Evolutionary conservation across 768 basidiomycete species (phyloP).

Genomic region (Boletus rubescentipes): DNA sequence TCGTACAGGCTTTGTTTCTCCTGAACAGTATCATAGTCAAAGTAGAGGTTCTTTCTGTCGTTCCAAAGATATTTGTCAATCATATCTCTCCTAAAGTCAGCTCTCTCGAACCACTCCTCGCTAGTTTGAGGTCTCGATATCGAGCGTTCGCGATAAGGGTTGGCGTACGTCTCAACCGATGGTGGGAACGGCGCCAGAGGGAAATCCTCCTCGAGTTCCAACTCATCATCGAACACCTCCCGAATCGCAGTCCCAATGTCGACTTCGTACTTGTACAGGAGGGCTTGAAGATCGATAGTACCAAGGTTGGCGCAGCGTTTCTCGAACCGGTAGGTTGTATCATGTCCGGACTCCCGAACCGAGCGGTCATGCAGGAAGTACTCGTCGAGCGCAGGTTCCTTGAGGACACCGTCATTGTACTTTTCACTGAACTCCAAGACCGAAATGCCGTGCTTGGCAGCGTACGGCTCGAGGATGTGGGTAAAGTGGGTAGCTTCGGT

Average conservation of each 20-base stretch:
- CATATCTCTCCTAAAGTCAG: conserved; percentile 74
- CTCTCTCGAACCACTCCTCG: conserved; percentile 91
- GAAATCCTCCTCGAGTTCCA: conserved; percentile 93
- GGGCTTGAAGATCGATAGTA: conserved; percentile 92
- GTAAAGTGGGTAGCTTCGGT: conserved; percentile 99
- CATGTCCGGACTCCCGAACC: conserved; percentile 95
- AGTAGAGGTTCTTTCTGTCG: conserved; percentile 90
- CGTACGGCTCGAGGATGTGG: conserved; percentile 94
- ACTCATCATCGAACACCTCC: conserved; percentile 90
- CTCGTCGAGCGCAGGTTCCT: conserved; percentile 89
- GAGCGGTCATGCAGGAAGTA: conserved; percentile 97
- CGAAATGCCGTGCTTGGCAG: conserved; percentile 86
- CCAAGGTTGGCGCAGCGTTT: conserved; percentile 96
- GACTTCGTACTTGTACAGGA: conserved; percentile 97
- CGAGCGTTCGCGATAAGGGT: conserved; percentile 59
- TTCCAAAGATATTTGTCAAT: conserved; percentile 98
- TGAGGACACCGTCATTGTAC: conserved; percentile 82
- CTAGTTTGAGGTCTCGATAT: conserved; percentile 63
- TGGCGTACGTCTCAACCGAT: conserved; percentile 65
- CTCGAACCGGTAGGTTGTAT: conserved; percentile 96
- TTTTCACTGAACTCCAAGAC: conserved; percentile 96
- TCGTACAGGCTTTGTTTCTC: conserved; percentile 94
- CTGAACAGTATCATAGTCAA: conserved; percentile 92
- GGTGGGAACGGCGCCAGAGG: conserved; percentile 90
- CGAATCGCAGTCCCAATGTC: conserved; percentile 98